Evolutionary conservation across 768 basidiomycete genomes (phyloP).

Genomic region (Phaeotremella skinneri): DNA sequence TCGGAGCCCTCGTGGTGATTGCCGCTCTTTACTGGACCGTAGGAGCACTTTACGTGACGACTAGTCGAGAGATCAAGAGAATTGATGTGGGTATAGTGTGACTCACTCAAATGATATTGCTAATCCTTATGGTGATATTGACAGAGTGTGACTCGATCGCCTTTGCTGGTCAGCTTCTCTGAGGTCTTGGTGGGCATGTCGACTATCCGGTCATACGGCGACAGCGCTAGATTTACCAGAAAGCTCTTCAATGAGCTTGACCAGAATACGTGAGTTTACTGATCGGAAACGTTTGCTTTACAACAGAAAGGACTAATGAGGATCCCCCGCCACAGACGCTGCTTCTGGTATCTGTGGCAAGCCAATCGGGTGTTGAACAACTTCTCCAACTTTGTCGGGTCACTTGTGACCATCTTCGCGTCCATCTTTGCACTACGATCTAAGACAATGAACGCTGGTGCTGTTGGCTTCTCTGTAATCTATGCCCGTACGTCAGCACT

Average conservation of each 20-base stretch:
- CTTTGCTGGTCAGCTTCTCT: slow-evolving; percentile 53
- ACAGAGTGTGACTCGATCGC: slow-evolving; percentile 50
- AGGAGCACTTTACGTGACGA: slow-evolving; percentile 52
- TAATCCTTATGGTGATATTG: background rate
- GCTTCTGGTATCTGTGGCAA: slow-evolving; percentile 54
- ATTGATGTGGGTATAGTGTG: slow-evolving; percentile 45
- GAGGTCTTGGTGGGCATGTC: slow-evolving; percentile 53
- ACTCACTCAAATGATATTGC: background rate
- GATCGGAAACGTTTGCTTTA: slow-evolving; percentile 5
- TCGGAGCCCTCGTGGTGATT: slow-evolving; percentile 48
- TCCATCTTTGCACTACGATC: slow-evolving; percentile 50
- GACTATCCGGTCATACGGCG: slow-evolving; percentile 54
- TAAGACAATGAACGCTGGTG: slow-evolving; percentile 49
- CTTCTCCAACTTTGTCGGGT: slow-evolving; percentile 50
- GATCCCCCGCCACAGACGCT: no score
- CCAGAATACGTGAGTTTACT: slow-evolving; percentile 47
- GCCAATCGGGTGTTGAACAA: slow-evolving; percentile 49
- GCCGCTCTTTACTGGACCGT: slow-evolving; percentile 47
- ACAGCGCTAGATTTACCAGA: slow-evolving; percentile 52
- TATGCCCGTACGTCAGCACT: slow-evolving; percentile 36
- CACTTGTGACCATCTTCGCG: slow-evolving; percentile 51
- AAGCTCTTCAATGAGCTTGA: slow-evolving; percentile 51
- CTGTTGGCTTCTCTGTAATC: slow-evolving; percentile 39
- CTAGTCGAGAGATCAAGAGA: slow-evolving; percentile 54
- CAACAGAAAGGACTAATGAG: no score